phyloP scores from a whole-genome alignment of 2,329 filamentous ascomycete species.

The Penicillium janthinellum region DNA sequence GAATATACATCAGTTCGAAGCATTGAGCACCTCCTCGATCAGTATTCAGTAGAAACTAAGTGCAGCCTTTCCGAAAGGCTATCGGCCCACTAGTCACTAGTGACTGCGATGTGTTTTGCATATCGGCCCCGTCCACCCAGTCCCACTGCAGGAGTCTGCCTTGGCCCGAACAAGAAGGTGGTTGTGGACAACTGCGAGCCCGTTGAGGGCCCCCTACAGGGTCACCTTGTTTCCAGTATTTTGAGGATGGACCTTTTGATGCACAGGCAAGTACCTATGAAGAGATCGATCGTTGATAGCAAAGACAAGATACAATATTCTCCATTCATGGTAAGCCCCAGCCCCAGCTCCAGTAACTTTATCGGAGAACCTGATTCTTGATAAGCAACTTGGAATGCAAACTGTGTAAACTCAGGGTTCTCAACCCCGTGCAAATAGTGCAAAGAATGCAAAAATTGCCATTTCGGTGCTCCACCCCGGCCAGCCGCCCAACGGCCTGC shows the following conservation, averaged over 20 bases:
- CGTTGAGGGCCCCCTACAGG: neutral
- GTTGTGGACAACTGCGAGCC: constrained; percentile 9
- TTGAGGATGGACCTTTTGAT: neutral
- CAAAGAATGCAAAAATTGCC: neutral
- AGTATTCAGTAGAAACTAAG: neutral
- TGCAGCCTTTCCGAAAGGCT: neutral
- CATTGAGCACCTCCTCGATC: neutral
- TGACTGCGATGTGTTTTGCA: constrained; percentile 22
- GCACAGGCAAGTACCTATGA: neutral
- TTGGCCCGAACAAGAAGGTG: constrained; percentile 29
- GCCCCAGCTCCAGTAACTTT: neutral
- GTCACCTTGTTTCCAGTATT: constrained; percentile 4
- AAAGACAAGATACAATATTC: neutral
- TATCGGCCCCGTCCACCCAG: neutral
- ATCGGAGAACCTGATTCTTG: neutral
- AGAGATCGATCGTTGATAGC: too few species aligned
- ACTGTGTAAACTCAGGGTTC: too few species aligned
- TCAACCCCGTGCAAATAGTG: neutral
- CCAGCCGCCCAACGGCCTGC: constrained; percentile 2
- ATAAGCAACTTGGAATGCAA: too few species aligned
- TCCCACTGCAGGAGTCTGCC: neutral
- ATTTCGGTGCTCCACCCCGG: neutral
- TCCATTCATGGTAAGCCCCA: too few species aligned
- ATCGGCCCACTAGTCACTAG: neutral
- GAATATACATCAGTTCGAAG: too few species aligned